Conservation (phyloP, 2,329 filamentous ascomycete species). For the Colletotrichum camelliae region DNA sequence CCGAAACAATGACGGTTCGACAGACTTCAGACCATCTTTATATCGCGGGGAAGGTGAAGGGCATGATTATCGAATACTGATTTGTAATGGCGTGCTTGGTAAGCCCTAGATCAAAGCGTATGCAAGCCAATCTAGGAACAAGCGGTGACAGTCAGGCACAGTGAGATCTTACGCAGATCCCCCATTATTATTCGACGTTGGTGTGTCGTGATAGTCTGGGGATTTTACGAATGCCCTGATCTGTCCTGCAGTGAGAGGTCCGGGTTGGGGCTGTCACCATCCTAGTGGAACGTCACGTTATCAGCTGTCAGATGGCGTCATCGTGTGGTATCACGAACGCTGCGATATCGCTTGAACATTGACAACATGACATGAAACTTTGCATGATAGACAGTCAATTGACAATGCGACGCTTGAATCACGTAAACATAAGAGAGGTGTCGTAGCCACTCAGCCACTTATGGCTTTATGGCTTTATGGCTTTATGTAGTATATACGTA, state of each 20-base stretch:
- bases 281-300: constrained; percentile 9
- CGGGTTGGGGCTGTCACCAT: neutral
- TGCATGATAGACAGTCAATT: neutral
- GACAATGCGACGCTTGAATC: neutral
- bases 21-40: neutral
- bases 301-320: constrained; percentile 7
- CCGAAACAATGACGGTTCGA: neutral
- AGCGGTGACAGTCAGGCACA: neutral
- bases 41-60: neutral
- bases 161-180: neutral
- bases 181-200: neutral
- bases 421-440: neutral
- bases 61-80: neutral
- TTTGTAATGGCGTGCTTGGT: constrained; percentile 20
- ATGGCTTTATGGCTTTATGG: no score
- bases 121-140: neutral
- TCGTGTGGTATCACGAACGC: neutral
- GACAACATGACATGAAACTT: neutral
- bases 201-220: neutral
- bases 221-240: neutral
- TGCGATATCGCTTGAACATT: neutral
- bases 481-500: no score
- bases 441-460: no score
- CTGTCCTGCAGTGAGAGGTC: neutral
- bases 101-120: neutral